A percentile compares a stretch with the other conserved stretches of the same genome.
phyloP scores from a whole-genome alignment of 1,284 basidiomycete species.

The Irpex sp. region DNA sequence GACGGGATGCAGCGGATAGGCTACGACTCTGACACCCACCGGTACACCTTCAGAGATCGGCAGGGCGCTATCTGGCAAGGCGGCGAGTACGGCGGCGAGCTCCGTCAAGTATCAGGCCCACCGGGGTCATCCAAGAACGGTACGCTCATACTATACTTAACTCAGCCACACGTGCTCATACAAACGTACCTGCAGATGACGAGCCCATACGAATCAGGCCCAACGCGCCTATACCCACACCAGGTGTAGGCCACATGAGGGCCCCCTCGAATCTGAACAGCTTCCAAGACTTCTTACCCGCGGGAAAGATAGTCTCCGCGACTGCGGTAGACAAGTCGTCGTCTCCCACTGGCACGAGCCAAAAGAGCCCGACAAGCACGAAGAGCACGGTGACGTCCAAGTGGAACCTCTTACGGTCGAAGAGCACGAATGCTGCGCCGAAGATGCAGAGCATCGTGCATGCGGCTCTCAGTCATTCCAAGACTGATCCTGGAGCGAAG shows the following conservation, averaged over 20 bases:
- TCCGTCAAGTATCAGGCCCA: conserved; percentile 4
- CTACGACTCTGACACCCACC: conserved; percentile 50
- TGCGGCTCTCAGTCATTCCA: background rate
- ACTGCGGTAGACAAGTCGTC: conserved; percentile 1
- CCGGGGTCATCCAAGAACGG: background rate
- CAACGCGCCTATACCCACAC: background rate
- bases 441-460: background rate
- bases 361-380: background rate
- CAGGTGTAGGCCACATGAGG: background rate
- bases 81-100: conserved; percentile 33
- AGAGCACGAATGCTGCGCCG: background rate
- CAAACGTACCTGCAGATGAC: conserved; percentile 4
- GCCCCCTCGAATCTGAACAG: conserved; percentile 5
- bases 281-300: conserved; percentile 19
- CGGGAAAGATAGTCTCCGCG: conserved; percentile 15
- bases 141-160: background rate
- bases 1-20: conserved; percentile 46
- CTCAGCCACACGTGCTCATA: background rate
- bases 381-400: background rate
- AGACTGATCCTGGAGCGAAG: background rate
- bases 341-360: background rate
- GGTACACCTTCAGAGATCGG: conserved; percentile 47
- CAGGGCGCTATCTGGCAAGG: conserved; percentile 42
- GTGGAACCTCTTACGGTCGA: background rate
- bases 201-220: conserved; percentile 12